Base-by-base conservation (phyloP, 176 grass and related monocot species). In the Oropetium thomaeum region DNA sequence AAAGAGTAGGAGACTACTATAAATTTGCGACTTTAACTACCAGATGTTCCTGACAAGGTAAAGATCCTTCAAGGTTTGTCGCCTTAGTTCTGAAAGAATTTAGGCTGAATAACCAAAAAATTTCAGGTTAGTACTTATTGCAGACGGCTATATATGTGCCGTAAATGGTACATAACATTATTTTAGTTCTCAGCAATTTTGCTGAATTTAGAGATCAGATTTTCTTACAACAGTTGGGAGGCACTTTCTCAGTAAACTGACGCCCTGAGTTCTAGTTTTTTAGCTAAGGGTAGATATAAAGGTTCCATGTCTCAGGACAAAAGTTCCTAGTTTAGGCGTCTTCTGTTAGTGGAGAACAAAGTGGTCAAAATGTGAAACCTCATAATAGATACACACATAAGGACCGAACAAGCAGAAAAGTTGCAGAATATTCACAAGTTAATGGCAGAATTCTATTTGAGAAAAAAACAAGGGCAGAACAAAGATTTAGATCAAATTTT, bases 251-350 rank as follows among this genome's bases (percentile, higher is more conserved):
- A 3, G 34, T 20, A 25, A 54, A 37, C 11, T 41, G 9, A 40
- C 19, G 34, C 30, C 8, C 35, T 29, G 35, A 41, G 40, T 42
- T 4, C 11, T 38, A 27, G 23, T 55, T 57, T 26, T 17, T 39
- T 23, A 20, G 47, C 17, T 34, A 26, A 3, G 11, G 63, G 9
- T 39, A 4, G 19, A 15, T 15, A 14, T 3, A 16, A 54, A 25
- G 69, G 11, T 71, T n/a, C 23, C 31, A 71, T 71, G 69, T 54
- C 53, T 7, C 54, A 43, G 41, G 15, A 73, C 8, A 54, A 73
- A 33, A 60, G 39, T 61, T 31, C 4, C 38, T 32, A 14, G 60
- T 31, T 14, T 29, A 38, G 27, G 2, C 37, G 60, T 60, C 1
- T 60, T 58, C n/a, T 42, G 25, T n/a, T n/a, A 74, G 38, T 74